Conservation (phyloP, 495 filamentous ascomycete genomes). For the Amniculicola lignicola region DNA sequence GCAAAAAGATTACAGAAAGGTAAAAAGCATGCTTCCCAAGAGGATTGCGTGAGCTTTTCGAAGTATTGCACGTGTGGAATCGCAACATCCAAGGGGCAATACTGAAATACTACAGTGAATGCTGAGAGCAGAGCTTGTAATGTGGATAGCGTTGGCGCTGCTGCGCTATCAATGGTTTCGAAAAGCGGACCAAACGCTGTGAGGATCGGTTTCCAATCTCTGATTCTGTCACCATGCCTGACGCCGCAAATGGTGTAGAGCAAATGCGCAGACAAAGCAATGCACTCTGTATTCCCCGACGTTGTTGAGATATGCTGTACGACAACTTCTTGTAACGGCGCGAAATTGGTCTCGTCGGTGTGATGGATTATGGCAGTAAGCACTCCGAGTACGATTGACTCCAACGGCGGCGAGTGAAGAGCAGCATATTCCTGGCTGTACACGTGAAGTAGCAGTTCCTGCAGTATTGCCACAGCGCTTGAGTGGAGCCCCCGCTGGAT, state of each 20-base stretch:
- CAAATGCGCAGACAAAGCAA: conserved; percentile 48
- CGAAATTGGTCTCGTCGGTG: conserved; percentile 66
- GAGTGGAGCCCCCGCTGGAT: conserved; percentile 78
- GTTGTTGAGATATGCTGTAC: conserved; percentile 47
- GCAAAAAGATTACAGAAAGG: conserved; percentile 78
- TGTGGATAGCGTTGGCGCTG: conserved; percentile 27
- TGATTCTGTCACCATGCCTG: conserved; percentile 71
- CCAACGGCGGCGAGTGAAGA: conserved; percentile 14
- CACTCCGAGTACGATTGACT: conserved; percentile 68
- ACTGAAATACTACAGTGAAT: conserved; percentile 64
- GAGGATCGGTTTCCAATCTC: conserved; percentile 66
- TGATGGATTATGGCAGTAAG: conserved; percentile 79
- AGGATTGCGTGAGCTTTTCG: conserved; percentile 59
- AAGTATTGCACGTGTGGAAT: conserved; percentile 63
- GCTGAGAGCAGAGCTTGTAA: conserved; percentile 43
- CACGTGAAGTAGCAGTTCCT: conserved; percentile 50
- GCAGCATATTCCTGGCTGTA: conserved; percentile 6
- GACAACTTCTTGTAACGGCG: conserved; percentile 58
- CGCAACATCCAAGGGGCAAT: conserved; percentile 75
- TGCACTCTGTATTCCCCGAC: neutral
- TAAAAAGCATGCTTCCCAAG: conserved; percentile 66
- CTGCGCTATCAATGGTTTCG: neutral
- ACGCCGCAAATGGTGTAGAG: conserved; percentile 69
- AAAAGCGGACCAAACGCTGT: conserved; percentile 44
- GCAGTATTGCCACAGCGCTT: conserved; percentile 66